Conservation (phyloP, 768 basidiomycete genomes). For the Tylopilus sp. region DNA sequence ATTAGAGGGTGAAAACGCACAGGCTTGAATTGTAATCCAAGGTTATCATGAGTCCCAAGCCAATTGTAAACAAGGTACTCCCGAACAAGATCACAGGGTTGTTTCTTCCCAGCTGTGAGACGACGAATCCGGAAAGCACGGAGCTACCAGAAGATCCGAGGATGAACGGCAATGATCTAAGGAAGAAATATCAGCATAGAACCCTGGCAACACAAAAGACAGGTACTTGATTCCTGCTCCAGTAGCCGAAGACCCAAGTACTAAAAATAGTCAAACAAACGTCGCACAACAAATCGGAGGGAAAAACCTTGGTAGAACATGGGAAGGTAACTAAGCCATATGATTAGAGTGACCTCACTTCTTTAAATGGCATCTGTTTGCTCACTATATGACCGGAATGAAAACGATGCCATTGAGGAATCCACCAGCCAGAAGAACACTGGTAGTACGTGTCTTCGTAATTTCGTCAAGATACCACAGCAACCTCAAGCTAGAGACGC, state of each 20-base stretch:
- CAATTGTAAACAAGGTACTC: slow-evolving; percentile 56
- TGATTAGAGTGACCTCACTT: not conserved
- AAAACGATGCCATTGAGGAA: slow-evolving; percentile 65
- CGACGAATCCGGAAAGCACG: slow-evolving; percentile 52
- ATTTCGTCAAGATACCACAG: not conserved
- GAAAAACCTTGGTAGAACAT: slow-evolving; percentile 58
- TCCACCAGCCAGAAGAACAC: slow-evolving; percentile 49
- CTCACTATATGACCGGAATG: slow-evolving; percentile 41
- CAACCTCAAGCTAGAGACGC: not conserved
- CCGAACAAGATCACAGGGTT: slow-evolving; percentile 61
- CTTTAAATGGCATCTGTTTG: no score
- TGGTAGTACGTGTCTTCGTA: slow-evolving; percentile 63
- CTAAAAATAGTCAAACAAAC: slow-evolving; percentile 13
- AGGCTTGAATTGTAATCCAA: slow-evolving; percentile 54
- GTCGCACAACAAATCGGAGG: not conserved
- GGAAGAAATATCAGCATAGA: not conserved
- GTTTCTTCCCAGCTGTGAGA: slow-evolving; percentile 56
- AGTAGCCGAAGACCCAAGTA: slow-evolving; percentile 72
- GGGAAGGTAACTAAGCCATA: slow-evolving; percentile 51
- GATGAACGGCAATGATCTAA: slow-evolving; percentile 71
- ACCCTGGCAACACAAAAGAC: slow-evolving; percentile 30
- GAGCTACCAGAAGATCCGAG: slow-evolving; percentile 53
- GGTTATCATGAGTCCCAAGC: slow-evolving; percentile 70
- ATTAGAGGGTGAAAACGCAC: slow-evolving; percentile 30
- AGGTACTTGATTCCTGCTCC: slow-evolving; percentile 63